These are phyloP conservation scores for Candida germanica DNA, from an alignment of 805 yeast genomes.

Conservation along the genomic window DNA sequence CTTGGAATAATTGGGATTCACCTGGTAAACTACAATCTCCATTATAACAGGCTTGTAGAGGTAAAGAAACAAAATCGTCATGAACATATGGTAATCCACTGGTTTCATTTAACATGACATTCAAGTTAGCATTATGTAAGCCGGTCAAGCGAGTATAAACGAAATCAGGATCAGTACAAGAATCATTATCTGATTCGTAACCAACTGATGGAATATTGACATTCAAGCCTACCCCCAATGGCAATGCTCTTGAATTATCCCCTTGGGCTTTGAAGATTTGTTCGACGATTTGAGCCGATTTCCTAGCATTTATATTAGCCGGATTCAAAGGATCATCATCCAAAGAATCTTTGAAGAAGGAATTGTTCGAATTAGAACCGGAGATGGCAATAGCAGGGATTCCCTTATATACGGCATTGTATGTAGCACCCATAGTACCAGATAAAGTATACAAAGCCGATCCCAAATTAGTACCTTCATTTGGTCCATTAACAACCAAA, in stretches of 20 bases:
- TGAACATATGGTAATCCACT: constrained; percentile 22
- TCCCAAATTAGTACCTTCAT: constrained; percentile 49
- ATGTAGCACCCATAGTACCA: constrained; percentile 52
- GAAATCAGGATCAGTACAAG: constrained; percentile 43
- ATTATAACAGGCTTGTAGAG: constrained; percentile 27
- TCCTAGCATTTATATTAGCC: constrained; percentile 43
- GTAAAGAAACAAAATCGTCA: constrained; percentile 10
- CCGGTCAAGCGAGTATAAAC: constrained; percentile 49
- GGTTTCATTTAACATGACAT: constrained; percentile 37
- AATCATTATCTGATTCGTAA: constrained; percentile 25
- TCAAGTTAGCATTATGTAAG: constrained; percentile 25
- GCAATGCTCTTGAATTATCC: constrained; percentile 34
- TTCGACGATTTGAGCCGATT: constrained; percentile 38
- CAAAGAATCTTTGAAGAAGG: constrained; percentile 45
- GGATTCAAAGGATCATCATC: constrained; percentile 38
- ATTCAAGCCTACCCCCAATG: constrained; percentile 43
- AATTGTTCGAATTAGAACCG: constrained; percentile 48
- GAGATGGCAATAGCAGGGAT: constrained; percentile 50
- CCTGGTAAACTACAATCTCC: constrained; percentile 46
- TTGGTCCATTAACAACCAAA: constrained; percentile 50
- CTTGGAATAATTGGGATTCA: constrained; percentile 30
- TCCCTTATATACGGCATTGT: constrained; percentile 46
- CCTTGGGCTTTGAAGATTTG: constrained; percentile 36
- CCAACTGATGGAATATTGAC: constrained; percentile 49
- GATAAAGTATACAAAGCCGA: constrained; percentile 39